These are phyloP conservation scores for Candida pini DNA, from an alignment of 805 yeast species.

Conservation along the genomic window DNA sequence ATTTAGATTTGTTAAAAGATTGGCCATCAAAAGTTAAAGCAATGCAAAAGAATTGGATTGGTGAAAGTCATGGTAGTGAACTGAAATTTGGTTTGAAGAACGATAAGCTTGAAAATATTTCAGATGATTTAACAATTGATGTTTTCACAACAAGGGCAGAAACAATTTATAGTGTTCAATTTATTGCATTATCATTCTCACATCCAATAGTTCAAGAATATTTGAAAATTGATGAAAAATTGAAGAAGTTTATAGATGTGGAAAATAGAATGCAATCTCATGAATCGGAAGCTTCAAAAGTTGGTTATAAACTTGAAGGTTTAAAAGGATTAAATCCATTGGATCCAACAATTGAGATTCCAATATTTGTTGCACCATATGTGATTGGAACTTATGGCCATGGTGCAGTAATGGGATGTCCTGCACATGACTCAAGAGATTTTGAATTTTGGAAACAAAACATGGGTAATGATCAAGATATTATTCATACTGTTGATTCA, in stretches of 20 bases:
- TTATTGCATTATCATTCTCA: conserved; percentile 66
- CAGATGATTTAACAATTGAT: conserved; percentile 25
- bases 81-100: conserved; percentile 40
- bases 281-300: conserved; percentile 38
- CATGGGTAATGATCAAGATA: conserved; percentile 36
- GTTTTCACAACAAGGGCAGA: conserved; percentile 90
- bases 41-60: conserved; percentile 96
- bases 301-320: conserved; percentile 49
- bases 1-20: conserved; percentile 50
- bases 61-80: conserved; percentile 76
- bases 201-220: conserved; percentile 53
- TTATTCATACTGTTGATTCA: conserved; percentile 43
- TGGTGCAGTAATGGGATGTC: conserved; percentile 98
- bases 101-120: conserved; percentile 6
- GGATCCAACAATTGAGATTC: conserved; percentile 39
- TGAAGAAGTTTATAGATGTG: conserved; percentile 41
- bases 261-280: conserved; percentile 33
- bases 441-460: conserved; percentile 71
- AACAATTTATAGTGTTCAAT: conserved; percentile 79
- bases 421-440: conserved; percentile 88
- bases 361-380: conserved; percentile 87
- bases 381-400: conserved; percentile 79
- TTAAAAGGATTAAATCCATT: conserved; percentile 58
- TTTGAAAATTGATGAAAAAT: conserved; percentile 32
- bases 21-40: conserved; percentile 90